phyloP scores from a whole-genome alignment of 306 rosid species.

The Comarum palustre region DNA sequence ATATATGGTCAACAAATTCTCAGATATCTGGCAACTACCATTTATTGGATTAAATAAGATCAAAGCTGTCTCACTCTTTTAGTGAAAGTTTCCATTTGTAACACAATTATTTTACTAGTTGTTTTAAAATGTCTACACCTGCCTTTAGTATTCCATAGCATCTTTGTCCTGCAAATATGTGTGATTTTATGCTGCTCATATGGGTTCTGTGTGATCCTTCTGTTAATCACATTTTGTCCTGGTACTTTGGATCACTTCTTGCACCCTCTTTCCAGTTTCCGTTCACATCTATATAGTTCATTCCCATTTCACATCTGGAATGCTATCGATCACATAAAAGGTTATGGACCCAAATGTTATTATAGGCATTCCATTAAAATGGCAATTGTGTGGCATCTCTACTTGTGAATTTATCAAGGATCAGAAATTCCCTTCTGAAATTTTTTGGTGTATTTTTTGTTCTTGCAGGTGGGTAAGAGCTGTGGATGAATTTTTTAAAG shows the following conservation, averaged over 20 bases:
- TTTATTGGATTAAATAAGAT: not conserved
- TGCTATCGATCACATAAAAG: not conserved
- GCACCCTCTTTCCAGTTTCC: not conserved
- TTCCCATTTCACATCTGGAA: not conserved
- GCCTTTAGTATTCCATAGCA: not conserved
- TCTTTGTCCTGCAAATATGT: not conserved
- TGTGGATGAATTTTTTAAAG: conserved; percentile 58
- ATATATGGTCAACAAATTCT: not conserved
- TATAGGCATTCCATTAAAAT: not conserved
- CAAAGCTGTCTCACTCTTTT: not conserved
- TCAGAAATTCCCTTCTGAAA: not conserved
- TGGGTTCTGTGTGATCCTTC: not conserved
- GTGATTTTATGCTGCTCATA: not conserved
- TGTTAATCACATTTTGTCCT: not conserved
- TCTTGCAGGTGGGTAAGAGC: conserved; percentile 91
- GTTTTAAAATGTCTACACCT: not conserved
- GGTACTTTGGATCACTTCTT: not conserved
- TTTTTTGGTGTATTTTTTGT: not conserved
- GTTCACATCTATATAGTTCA: not conserved
- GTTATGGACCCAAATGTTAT: not conserved
- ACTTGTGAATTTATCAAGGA: not conserved
- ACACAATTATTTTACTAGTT: not conserved
- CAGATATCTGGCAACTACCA: not conserved
- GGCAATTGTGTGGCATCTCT: not conserved
- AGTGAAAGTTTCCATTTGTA: not conserved